Evolutionary conservation across 352 stramenopile genomes (phyloP), one percentile per base, ranked within the genome.

Genomic region (Pythium pyrilobum): DNA sequence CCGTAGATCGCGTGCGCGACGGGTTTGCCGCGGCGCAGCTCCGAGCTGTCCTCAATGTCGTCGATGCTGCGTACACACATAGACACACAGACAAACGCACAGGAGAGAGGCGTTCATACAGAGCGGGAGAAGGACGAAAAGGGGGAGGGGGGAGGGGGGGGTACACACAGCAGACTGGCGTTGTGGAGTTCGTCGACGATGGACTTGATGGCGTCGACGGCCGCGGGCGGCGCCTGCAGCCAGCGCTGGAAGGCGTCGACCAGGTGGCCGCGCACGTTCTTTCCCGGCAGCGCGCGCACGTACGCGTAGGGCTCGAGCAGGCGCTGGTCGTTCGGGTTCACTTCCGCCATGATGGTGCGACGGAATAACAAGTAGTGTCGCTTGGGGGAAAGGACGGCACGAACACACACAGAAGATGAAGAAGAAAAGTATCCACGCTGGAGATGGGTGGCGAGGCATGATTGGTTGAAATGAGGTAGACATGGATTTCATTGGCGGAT

Each of bases 1-100:
- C 96, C 96, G 67, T 98, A 99, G 67, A 99, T 97, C 4, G 82
- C 77, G 70, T 99, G 96, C 20, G 96, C 92, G 16, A 98, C 94
- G 7, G 95, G 95, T 51, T 86, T 72, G n/a, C 96, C 96, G 6
- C 96, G 76, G 13, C 96, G 75, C 62, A 98, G 79, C 67, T 98
- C 96, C 36, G 88, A 97, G 67, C 96, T 96, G 72, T 99, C 96
- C 72, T 99, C 96, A 71, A 99, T 98, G 64, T 99, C 96, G 69
- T 98, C 96, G 45, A 99, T 95, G 2, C 77, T 86, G n/a, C 27
- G 16, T 31, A 15, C 3, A 7, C 18, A 27, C 4, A n/a, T 5
- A n/a, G 7, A 33, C 25, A 27, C 8, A 45, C 33, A 27, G 18
- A 57, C 1, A 43, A 15, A 28, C 10, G 18, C 24, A 41, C 36